Evolutionary conservation across 1,284 basidiomycete species (phyloP).

Genomic region (Apiotrichum brassicae): DNA sequence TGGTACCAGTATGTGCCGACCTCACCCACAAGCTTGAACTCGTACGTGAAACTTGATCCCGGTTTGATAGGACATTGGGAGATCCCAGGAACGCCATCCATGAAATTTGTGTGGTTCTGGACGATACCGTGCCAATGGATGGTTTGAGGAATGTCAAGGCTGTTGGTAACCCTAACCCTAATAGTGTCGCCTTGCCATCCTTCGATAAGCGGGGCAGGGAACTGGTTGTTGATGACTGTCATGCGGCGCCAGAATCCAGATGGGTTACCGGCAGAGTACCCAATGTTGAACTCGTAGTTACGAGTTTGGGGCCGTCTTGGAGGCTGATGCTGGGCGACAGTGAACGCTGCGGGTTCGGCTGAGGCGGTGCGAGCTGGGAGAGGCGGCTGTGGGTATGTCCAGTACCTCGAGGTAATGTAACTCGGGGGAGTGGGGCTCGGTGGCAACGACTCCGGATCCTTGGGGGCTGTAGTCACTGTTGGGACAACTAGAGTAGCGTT

Average conservation of each 20-base stretch:
- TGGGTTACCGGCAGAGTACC: slow-evolving; percentile 4
- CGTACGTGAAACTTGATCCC: slow-evolving; percentile 51
- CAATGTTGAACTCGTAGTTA: slow-evolving; percentile 5
- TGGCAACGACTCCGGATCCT: not conserved
- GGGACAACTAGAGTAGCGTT: too few relatives aligned
- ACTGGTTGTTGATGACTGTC: slow-evolving; percentile 10
- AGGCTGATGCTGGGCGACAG: not conserved
- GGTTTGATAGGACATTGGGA: slow-evolving; percentile 52
- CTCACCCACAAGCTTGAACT: slow-evolving; percentile 24
- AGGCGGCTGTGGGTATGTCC: not conserved
- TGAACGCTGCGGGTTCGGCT: not conserved
- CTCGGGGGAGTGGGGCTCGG: too few relatives aligned
- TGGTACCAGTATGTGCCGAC: slow-evolving; percentile 36
- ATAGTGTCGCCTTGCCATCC: slow-evolving; percentile 31
- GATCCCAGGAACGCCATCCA: slow-evolving; percentile 35
- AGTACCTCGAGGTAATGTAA: too few relatives aligned
- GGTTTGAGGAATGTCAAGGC: slow-evolving; percentile 19
- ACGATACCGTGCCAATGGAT: slow-evolving; percentile 37
- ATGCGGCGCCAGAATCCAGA: slow-evolving; percentile 7
- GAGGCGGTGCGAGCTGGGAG: not conserved
- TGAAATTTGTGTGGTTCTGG: slow-evolving; percentile 24
- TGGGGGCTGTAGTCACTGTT: too few relatives aligned
- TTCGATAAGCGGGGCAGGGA: slow-evolving; percentile 30
- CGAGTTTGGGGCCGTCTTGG: not conserved
- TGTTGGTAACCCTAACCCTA: slow-evolving; percentile 25